Base-by-base conservation (phyloP, 179 eudicot species). In the Beta lomatogona region DNA sequence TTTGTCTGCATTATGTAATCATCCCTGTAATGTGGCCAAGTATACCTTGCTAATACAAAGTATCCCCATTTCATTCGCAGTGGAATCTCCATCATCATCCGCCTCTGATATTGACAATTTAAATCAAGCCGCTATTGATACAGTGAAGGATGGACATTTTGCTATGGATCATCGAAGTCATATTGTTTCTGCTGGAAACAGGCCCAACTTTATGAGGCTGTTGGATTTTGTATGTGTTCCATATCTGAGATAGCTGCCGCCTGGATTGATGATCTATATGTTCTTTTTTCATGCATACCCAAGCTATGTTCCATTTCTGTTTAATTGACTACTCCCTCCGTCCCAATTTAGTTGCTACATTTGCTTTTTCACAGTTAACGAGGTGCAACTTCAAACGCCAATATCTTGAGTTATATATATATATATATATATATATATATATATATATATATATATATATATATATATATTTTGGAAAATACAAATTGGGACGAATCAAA, bases 51-150 rank as follows among this genome's bases (percentile, higher is more conserved):
- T 85, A 57, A 85, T 65, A 15, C 50, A 25, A 71, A 10, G 53
- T 58, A 4, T 67, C 41, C 5, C 44, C 31, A 1, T 71, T 13
- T 53, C 41, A n/a, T 73, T 44, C 67, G 57, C 85, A 89, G 91
- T 76, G 28, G 91, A 87, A 48, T 89, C 91, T 71, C 90, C 91
- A 63, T 87, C 91, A 58, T 87, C 91, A n/a, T 87, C 90, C 48
- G 88, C 89, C 71, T 89, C 91, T 28, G 91, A 87, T 86, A 79
- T 87, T 36, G 91, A 89, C 80, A 89, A 89, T 80, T 78, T 87
- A 48, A 87, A 87, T 83, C 88, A 84, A 78, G 81, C 79, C 22
- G 78, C 82, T n/a, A 67, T 74, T 21, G 87, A 84, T 57, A 71
- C 79, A 10, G 83, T 76, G 18, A 85, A 77, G 87, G 83, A 80